Evolutionary conservation across 306 rosid species (phyloP).

Genomic region (Vachellia collinsii): DNA sequence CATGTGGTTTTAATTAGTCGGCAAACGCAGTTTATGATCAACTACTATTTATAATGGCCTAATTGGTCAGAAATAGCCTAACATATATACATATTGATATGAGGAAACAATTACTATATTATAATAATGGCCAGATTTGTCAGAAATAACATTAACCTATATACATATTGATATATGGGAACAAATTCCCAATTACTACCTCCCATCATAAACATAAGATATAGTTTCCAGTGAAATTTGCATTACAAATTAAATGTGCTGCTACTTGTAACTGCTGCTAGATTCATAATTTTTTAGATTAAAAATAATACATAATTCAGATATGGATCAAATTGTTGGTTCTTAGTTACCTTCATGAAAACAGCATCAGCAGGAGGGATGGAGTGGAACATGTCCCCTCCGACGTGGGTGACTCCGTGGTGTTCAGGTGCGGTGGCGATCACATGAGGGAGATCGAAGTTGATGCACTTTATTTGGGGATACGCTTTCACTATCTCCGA

Average conservation of each 20-base stretch:
- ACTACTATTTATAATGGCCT: too few relatives aligned
- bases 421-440: not conserved
- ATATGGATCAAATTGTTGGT: not conserved
- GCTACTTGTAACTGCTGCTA: too few relatives aligned
- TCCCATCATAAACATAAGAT: too few relatives aligned
- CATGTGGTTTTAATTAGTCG: too few relatives aligned
- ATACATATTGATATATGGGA: too few relatives aligned
- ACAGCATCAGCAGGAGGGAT: constrained; percentile 8
- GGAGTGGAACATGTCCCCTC: constrained; percentile 18
- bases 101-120: not conserved
- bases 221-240: too few relatives aligned
- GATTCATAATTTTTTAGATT: not conserved
- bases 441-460: constrained; percentile 17
- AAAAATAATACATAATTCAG: not conserved
- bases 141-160: too few relatives aligned
- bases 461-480: constrained; percentile 13
- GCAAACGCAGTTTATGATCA: not conserved
- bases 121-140: too few relatives aligned
- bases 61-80: not conserved
- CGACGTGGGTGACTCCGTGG: not conserved
- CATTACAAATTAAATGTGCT: too few relatives aligned
- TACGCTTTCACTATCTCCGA: not conserved
- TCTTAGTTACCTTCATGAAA: not conserved
- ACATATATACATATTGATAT: not conserved
- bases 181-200: too few relatives aligned